Base-by-base conservation (phyloP, 352 stramenopile genomes). In the Thalassiosira pacifica region DNA sequence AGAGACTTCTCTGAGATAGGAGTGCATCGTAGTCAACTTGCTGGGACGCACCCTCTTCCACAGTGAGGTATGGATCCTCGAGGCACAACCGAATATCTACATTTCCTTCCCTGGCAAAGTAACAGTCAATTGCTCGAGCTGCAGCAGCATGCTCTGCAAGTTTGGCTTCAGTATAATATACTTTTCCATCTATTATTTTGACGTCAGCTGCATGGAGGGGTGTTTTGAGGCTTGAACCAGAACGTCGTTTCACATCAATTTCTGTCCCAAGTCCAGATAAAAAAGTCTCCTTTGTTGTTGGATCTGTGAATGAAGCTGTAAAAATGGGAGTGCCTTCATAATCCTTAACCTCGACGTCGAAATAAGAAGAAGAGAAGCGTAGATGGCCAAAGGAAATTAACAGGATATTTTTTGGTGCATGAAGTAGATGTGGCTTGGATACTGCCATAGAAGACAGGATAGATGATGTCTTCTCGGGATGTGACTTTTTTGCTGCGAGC, bases 41-140 rank as follows among this genome's bases (percentile, higher is more conserved):
- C 59, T 86, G 64, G 8, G 57, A 53, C 19, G 27, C 37, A 16
- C 65, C 74, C 22, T 76, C 70, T 68, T 83, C 71, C 19, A 37
- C 16, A n/a, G 2, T 40, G 18, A 19, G n/a, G 40, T 89, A 87
- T 18, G 83, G 83, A 66, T 77, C 69, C 42, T 89, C 83, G 1
- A 76, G 19, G 42, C 83, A 89, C n/a, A 89, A 45, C 31, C 53
- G 70, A 24, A 65, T 22, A n/a, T 42, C 24, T 19, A 13, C n/a
- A 65, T 34, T 32, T 48, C 24, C 16, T 65, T 85, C 83, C 16
- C 78, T 66, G 52, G 72, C 84, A n/a, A 82, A 81, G 40, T 81
- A 84, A 24, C 83, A 89, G 71, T 89, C 83, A 26, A 89, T 84
- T 27, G 77, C 77, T 19, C 83, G 71, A 55, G 83, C 83, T n/a